Evolutionary conservation across 768 basidiomycete species (phyloP).

Genomic region (Artomyces pyxidatus): DNA sequence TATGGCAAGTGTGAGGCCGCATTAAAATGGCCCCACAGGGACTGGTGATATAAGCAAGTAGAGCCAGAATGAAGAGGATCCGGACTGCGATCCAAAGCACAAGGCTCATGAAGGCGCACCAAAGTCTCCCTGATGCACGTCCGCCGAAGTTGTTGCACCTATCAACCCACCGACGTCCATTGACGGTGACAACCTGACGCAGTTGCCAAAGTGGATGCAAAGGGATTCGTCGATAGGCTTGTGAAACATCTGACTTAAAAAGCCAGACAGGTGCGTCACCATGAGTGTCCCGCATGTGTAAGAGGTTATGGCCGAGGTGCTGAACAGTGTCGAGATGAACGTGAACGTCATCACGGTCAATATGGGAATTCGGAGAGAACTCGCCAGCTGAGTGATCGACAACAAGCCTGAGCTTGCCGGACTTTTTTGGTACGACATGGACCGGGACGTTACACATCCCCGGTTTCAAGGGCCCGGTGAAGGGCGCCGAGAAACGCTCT

Average conservation of each 20-base stretch:
- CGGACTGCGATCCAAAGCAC: constrained; percentile 30
- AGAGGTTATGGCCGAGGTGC: constrained; percentile 13
- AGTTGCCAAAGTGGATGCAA: constrained; percentile 23
- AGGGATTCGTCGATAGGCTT: constrained; percentile 21
- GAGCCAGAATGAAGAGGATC: constrained; percentile 9
- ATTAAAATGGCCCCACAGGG: too few relatives aligned
- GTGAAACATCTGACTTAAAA: constrained; percentile 19
- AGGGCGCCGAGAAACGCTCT: constrained; percentile 19
- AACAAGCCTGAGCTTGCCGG: constrained; percentile 20
- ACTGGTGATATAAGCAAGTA: constrained; percentile 26
- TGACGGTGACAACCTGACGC: constrained; percentile 27
- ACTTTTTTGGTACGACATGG: constrained; percentile 29
- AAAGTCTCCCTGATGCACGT: neutral
- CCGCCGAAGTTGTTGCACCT: constrained; percentile 25
- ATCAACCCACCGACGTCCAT: constrained; percentile 23
- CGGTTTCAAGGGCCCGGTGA: constrained; percentile 28
- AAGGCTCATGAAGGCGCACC: constrained; percentile 18
- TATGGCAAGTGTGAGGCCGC: too few relatives aligned
- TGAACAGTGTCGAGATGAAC: constrained; percentile 28
- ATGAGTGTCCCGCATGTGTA: neutral
- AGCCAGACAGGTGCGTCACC: constrained; percentile 3
- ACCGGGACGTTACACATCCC: constrained; percentile 37
- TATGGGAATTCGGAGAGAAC: constrained; percentile 27
- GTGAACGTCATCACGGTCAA: constrained; percentile 7
- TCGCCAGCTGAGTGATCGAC: constrained; percentile 30